Percentiles rank a stretch among this genome's conserved stretches.
Conservation (phyloP, 768 basidiomycete genomes). For the Cystofilobasidium capitatum region DNA sequence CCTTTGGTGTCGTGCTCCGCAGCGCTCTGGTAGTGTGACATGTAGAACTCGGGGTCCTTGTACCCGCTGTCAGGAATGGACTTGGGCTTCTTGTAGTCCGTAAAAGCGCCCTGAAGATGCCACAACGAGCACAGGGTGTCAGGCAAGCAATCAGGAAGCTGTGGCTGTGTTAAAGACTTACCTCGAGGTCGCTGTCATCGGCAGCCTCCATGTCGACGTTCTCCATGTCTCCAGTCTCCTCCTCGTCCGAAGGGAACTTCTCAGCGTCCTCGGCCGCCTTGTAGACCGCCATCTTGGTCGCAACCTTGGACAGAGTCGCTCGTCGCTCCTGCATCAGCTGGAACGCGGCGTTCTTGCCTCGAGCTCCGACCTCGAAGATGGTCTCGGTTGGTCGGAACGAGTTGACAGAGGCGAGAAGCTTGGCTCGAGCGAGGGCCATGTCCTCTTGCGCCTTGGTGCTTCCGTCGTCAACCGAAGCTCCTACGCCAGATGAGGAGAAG, state of each 20-base stretch:
- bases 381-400: conserved; percentile 80
- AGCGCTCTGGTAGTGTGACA: conserved; percentile 84
- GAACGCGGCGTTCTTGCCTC: conserved; percentile 54
- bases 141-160: background rate
- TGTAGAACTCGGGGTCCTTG: conserved; percentile 64
- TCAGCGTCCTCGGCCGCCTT: conserved; percentile 20
- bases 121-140: background rate
- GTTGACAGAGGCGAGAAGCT: conserved; percentile 62
- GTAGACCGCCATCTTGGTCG: conserved; percentile 18
- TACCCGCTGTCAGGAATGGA: conserved; percentile 32
- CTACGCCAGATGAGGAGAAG: conserved; percentile 27
- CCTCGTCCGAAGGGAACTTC: conserved; percentile 34
- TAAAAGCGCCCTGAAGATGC: conserved; percentile 23
- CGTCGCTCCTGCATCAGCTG: conserved; percentile 80
- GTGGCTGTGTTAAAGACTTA: conserved; percentile 39
- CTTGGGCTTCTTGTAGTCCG: conserved; percentile 43
- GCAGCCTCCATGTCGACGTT: conserved; percentile 56
- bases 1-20: conserved; percentile 73
- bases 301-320: conserved; percentile 57
- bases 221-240: conserved; percentile 31
- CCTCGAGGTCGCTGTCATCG: conserved; percentile 65
- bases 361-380: conserved; percentile 75
- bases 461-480: background rate
- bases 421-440: conserved; percentile 52
- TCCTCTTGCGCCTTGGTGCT: conserved; percentile 11